Evolutionary conservation across 495 filamentous ascomycete genomes (phyloP), one percentile per base, ranked within the genome.

Genomic region (Trichoderma parareesei): DNA sequence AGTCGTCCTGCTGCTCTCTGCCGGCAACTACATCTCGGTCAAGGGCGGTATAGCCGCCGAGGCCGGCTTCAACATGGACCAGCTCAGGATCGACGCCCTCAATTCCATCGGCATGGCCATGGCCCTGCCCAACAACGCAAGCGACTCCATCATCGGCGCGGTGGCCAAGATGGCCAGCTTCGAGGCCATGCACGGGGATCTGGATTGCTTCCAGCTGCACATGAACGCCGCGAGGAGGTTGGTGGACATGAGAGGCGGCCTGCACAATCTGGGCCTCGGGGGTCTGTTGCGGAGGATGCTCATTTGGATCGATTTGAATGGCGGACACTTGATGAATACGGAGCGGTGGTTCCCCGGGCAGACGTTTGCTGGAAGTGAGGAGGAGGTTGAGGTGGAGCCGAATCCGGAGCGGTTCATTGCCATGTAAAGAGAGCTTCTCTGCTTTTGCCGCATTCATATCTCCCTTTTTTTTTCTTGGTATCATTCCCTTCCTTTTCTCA

Each of bases 151-250:
- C 33, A 72, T 80, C 41, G 77, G 75, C 27, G 77, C 78, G 2
- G 76, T 80, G n/a, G 76, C 75, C 18, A 81, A 81, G 60, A 76
- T 81, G 77, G 79, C 76, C 8, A 76, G 72, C 62, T 81, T 79
- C 61, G 79, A 81, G 63, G 76, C 78, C 41, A 78, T 78, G 70
- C 79, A 77, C 68, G 78, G 76, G 2, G 67, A 62, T 42, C 63
- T 71, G n/a, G 65, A 72, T 2, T 41, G 38, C 16, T 80, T 74
- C 59, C 57, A 69, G 14, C 72, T 76, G 13, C 77, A 81, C 65
- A 81, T 79, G 78, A 69, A 68, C 27, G 76, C 76, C 6, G 67
- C 79, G 18, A 9, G 38, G 14, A 69, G 66, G 55, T 72, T 72
- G 63, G 64, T 81, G 40, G 44, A 66, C 27, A 63, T 76, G 37